Conservation (phyloP, 1,284 basidiomycete genomes). For the Afroboletus lepidellus region DNA sequence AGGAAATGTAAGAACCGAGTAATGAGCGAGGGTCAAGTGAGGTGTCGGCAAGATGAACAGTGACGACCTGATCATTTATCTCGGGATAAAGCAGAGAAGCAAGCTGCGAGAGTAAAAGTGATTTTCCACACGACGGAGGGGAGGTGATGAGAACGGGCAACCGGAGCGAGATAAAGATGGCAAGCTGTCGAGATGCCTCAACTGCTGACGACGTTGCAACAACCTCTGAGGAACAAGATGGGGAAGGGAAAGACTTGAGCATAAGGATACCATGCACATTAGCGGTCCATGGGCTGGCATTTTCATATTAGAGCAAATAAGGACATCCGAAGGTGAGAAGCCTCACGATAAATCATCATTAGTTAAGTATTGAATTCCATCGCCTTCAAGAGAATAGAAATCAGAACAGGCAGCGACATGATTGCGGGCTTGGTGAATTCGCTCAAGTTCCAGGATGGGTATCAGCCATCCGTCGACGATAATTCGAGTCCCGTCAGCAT, state of each 20-base stretch:
- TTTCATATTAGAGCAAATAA: slow-evolving; percentile 3
- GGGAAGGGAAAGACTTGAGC: slow-evolving; percentile 40
- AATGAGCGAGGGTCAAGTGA: slow-evolving; percentile 94
- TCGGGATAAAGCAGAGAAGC: slow-evolving; percentile 62
- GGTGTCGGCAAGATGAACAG: slow-evolving; percentile 90
- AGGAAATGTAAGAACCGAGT: slow-evolving; percentile 92
- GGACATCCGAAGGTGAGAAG: background rate
- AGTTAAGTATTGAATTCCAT: slow-evolving; percentile 38
- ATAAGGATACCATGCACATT: slow-evolving; percentile 69
- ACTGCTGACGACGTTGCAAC: slow-evolving; percentile 69
- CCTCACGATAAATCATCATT: slow-evolving; percentile 54
- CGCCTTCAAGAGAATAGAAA: slow-evolving; percentile 46
- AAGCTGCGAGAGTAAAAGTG: slow-evolving; percentile 78
- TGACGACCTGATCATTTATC: slow-evolving; percentile 62
- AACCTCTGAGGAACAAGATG: slow-evolving; percentile 40
- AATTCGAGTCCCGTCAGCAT: slow-evolving; percentile 42
- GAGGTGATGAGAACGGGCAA: slow-evolving; percentile 86
- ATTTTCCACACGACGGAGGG: slow-evolving; percentile 88
- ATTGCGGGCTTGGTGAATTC: slow-evolving; percentile 56
- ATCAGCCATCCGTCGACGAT: slow-evolving; percentile 77
- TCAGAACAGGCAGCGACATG: slow-evolving; percentile 39
- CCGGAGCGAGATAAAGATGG: slow-evolving; percentile 64
- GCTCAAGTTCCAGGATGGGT: slow-evolving; percentile 62
- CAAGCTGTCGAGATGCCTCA: slow-evolving; percentile 60
- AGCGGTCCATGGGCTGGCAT: slow-evolving; percentile 49